phyloP scores from a whole-genome alignment of 768 basidiomycete species.

The Pulveroboletus sp. region DNA sequence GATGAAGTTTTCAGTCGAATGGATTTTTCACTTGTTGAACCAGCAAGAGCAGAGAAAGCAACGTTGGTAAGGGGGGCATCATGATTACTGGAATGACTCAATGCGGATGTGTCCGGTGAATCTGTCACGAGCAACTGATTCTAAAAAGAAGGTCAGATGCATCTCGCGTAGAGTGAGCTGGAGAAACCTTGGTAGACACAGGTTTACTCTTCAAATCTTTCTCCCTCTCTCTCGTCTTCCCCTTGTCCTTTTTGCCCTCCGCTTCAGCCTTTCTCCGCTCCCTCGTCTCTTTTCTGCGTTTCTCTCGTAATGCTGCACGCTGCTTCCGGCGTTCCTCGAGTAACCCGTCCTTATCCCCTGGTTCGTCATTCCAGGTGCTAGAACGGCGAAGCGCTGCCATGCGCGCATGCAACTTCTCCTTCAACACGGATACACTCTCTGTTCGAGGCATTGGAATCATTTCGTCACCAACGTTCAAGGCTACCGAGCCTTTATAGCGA shows the following conservation, averaged over 20 bases:
- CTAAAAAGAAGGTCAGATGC: slow-evolving; percentile 32
- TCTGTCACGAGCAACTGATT: slow-evolving; percentile 72
- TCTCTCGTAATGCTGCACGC: slow-evolving; percentile 79
- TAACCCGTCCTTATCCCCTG: slow-evolving; percentile 72
- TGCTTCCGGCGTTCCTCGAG: slow-evolving; percentile 74
- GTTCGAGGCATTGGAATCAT: slow-evolving; percentile 61
- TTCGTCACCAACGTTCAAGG: slow-evolving; percentile 16
- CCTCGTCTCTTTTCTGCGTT: slow-evolving; percentile 77
- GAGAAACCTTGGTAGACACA: slow-evolving; percentile 50
- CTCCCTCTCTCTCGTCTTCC: slow-evolving; percentile 45
- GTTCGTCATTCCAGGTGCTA: slow-evolving; percentile 33
- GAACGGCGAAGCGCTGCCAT: slow-evolving; percentile 65
- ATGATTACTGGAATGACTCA: slow-evolving; percentile 25
- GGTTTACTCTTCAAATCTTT: slow-evolving; percentile 41
- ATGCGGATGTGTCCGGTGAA: slow-evolving; percentile 17
- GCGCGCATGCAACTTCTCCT: slow-evolving; percentile 69
- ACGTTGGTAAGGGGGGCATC: slow-evolving; percentile 53
- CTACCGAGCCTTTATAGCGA: background rate
- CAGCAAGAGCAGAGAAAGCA: slow-evolving; percentile 60
- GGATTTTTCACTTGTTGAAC: slow-evolving; percentile 45
- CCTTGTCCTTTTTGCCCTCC: slow-evolving; percentile 50
- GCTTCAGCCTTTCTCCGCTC: slow-evolving; percentile 72
- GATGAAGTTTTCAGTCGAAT: slow-evolving; percentile 63
- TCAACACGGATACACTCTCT: slow-evolving; percentile 58
- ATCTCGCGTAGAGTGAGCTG: background rate